These are phyloP conservation scores for Priceomyces fermenticarens DNA, from an alignment of 805 yeast species.

Conservation along the genomic window DNA sequence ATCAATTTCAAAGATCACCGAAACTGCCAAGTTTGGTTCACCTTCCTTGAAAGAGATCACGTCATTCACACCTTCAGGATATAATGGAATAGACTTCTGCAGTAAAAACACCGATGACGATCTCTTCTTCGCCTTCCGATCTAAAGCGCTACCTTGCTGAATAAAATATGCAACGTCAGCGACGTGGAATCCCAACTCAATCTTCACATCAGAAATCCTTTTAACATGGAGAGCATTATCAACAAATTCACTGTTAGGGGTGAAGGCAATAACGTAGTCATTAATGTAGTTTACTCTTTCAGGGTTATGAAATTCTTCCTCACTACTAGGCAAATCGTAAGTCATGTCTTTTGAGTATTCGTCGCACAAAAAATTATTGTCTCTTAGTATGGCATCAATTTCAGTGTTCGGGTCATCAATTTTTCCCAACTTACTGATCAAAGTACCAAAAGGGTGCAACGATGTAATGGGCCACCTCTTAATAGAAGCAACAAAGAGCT, in stretches of 20 bases:
- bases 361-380: slow-evolving; percentile 76
- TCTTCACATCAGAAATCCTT: slow-evolving; percentile 52
- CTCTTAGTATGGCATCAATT: slow-evolving; percentile 85
- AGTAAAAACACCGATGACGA: slow-evolving; percentile 87
- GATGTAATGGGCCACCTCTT: slow-evolving; percentile 99
- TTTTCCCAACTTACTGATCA: slow-evolving; percentile 81
- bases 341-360: slow-evolving; percentile 58
- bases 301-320: slow-evolving; percentile 30
- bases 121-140: slow-evolving; percentile 86
- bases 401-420: slow-evolving; percentile 76
- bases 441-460: slow-evolving; percentile 94
- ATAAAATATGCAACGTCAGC: slow-evolving; percentile 74
- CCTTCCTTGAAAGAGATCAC: slow-evolving; percentile 59
- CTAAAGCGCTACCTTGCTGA: slow-evolving; percentile 71
- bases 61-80: slow-evolving; percentile 64
- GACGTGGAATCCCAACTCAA: slow-evolving; percentile 83
- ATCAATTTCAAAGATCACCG: slow-evolving; percentile 80
- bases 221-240: slow-evolving; percentile 87
- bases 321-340: slow-evolving; percentile 40
- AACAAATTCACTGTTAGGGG: slow-evolving; percentile 54
- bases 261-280: slow-evolving; percentile 64
- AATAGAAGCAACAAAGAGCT: slow-evolving; percentile 88
- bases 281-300: slow-evolving; percentile 51
- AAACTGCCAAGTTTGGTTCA: slow-evolving; percentile 61
- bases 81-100: slow-evolving; percentile 64